Base-by-base conservation (phyloP, 2,329 filamentous ascomycete genomes). In the Hypoxylon sp. region DNA sequence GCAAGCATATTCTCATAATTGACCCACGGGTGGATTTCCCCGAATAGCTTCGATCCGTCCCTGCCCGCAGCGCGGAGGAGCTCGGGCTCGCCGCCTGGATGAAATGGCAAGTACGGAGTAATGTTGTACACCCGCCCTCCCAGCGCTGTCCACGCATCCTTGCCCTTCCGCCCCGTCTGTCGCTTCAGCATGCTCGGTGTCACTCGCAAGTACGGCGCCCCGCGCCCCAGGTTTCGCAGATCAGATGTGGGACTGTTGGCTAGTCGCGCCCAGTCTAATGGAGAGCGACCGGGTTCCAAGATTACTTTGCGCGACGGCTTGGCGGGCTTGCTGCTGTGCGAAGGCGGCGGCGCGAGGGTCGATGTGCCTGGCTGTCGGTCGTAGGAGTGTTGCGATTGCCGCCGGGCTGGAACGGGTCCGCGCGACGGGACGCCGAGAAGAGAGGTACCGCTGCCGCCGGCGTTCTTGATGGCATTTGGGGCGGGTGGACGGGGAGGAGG, bases 91-190 rank as follows among this genome's bases (percentile, higher is more conserved):
- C 92, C 95, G 20, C 95, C 95, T 0, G 95, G 95, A 76, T 99
- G 95, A 75, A 93, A 99, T 1, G 91, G 89, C 34, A 93, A 76
- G 75, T 98, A 99, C 0, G 94, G 93, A 0, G 90, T 90, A 60
- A 99, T 89, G 73, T 98, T 98, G 79, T 98, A 99, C 26, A 98
- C 94, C 72, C 91, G 91, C 1, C 94, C 94, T 63, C 92, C 90
- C 64, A 97, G 89, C 1, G 88, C 91, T 63, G 91, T 96, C 95
- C 95, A 99, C 0, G 94, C 93, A 72, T 97, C 92, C 65, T 86
- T 89, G 7, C 93, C 93, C 74, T 91, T 91, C 28, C 94, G 87
- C 0, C 94, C 94, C 39, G 91, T 96, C 78, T 93, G 89, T 39
- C 81, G 79, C 75, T 89, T 90, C 11, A 99, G 84, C 84, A 92